Conservation (phyloP, 1,284 basidiomycete species). For the Cryptococcus deneoformans region DNA sequence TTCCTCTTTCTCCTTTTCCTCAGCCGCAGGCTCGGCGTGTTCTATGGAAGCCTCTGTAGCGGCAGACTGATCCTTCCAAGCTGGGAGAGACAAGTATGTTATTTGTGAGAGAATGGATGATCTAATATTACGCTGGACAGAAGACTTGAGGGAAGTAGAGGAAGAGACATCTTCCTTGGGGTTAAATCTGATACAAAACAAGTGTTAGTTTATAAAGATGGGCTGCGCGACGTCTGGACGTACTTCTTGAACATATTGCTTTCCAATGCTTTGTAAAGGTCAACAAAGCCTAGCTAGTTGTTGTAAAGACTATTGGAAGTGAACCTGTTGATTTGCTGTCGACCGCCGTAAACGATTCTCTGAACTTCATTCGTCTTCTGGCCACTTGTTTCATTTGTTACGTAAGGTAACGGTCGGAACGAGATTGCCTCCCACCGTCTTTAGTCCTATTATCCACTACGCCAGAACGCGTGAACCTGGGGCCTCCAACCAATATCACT, state of each 20-base stretch:
- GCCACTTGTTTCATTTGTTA: too few relatives aligned
- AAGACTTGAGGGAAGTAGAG: constrained; percentile 93
- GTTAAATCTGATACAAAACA: constrained; percentile 61
- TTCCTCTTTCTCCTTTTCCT: constrained; percentile 16
- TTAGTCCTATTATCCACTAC: too few relatives aligned
- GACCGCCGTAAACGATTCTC: too few relatives aligned
- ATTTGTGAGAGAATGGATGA: constrained; percentile 76
- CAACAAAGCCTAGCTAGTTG: too few relatives aligned
- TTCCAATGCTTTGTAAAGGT: too few relatives aligned
- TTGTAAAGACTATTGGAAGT: too few relatives aligned
- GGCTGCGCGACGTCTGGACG: background rate
- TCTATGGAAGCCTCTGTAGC: constrained; percentile 4
- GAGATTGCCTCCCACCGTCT: too few relatives aligned
- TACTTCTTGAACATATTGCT: constrained; percentile 1
- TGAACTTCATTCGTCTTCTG: too few relatives aligned
- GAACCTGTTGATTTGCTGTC: too few relatives aligned
- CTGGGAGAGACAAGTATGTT: constrained; percentile 58
- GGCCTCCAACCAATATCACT: too few relatives aligned
- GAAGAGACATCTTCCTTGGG: constrained; percentile 84
- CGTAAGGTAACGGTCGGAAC: too few relatives aligned
- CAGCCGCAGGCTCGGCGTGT: background rate
- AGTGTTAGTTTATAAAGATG: background rate
- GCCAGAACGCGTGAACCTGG: too few relatives aligned
- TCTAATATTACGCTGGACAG: constrained; percentile 87
- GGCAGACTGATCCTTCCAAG: constrained; percentile 27